Base-by-base conservation (phyloP, 345 rosid genomes). In the Cochlearia excelsa region DNA sequence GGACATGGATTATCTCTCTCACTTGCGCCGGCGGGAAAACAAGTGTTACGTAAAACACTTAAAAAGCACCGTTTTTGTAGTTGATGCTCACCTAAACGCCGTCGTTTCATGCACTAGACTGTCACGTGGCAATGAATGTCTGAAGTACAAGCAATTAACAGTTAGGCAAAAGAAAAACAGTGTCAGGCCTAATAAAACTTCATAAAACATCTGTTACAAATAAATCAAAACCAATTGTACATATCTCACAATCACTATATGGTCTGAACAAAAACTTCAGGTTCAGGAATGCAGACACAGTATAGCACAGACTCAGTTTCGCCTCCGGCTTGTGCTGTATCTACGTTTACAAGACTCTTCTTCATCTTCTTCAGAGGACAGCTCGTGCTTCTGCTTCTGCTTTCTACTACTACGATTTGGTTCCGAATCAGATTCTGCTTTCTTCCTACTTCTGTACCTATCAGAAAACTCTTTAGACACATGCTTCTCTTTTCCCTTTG, bases 401-500 rank as follows among this genome's bases (percentile, higher is more conserved):
- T 56, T 56, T 56, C 59, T 56, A 49, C 43, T 68, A 59, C 60
- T 67, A 46, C 11, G 42, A 23, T 59, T 30, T 9, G 46, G 23
- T n/a, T 52, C 69, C 1, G 29, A 63, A 35, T 37, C 68, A 44
- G 57, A 63, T 10, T 70, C 69, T 10, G 11, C 2, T 3, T n/a
- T 63, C 49, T 63, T 57, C 27, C 1, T 63, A 43, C 69, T 63
- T 63, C 50, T 63, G 65, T 70, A 70, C 26, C 74, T 70, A 57
- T 57, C 69, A 30, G 65, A 38, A 57, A 63, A 63, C 52, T 38
- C 65, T 29, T 59, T 66, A 62, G 42, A 52, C 16, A 45, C 48
- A 9, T 33, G 52, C 47, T 66, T 63, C 4, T 54, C 60, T 62
- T 65, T 69, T 30, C 75, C 68, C 55, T 70, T 71, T 39, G 33